Conservation (phyloP, 2,329 filamentous ascomycete species). For the Neopestalotiopsis sp. region DNA sequence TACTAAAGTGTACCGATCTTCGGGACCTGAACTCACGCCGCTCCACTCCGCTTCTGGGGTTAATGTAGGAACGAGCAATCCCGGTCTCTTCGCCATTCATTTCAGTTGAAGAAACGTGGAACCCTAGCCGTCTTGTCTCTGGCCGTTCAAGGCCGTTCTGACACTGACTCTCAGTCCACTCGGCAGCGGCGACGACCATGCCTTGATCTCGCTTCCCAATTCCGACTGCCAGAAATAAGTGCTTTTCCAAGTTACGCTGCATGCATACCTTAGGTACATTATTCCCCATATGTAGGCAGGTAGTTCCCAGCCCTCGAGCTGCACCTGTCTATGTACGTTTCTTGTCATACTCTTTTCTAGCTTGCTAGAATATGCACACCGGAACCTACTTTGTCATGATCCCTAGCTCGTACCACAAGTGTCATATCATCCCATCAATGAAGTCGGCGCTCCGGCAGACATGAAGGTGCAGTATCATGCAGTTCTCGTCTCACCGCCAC, state of each 20-base stretch:
- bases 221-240: too few species aligned
- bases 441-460: neutral
- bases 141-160: too few species aligned
- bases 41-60: neutral
- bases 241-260: too few species aligned
- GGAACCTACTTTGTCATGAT: neutral
- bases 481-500: constrained; percentile 12
- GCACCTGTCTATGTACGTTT: neutral
- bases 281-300: too few species aligned
- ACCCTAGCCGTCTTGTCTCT: too few species aligned
- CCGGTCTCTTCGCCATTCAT: too few species aligned
- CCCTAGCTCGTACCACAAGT: constrained; percentile 2
- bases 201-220: too few species aligned
- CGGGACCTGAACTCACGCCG: neutral
- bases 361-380: neutral
- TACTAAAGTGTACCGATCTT: neutral
- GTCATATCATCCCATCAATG: constrained; percentile 5
- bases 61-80: neutral
- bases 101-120: too few species aligned
- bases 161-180: too few species aligned
- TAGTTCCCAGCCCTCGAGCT: neutral
- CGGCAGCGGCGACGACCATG: too few species aligned
- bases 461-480: constrained; percentile 5
- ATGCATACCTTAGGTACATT: too few species aligned
- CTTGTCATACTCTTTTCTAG: neutral